phyloP scores from a whole-genome alignment of 2,329 filamentous ascomycete species.

The Xylariaceae sp. region DNA sequence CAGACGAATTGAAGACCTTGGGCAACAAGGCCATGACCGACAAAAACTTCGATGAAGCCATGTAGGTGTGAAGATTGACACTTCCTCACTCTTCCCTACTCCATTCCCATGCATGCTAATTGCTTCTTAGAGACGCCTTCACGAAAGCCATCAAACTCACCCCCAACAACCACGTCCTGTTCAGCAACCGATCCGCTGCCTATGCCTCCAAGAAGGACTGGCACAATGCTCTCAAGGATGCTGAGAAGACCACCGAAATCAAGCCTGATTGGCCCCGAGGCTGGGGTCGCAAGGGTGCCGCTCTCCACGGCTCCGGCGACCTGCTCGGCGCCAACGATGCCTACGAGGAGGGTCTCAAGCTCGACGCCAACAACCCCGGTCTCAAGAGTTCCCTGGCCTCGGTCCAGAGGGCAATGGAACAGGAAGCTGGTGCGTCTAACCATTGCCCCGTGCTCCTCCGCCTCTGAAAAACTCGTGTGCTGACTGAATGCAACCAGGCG shows the following conservation, averaged over 20 bases:
- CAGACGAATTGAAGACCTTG: constrained; percentile 86
- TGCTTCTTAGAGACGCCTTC: constrained; percentile 74
- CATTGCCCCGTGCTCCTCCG: not conserved
- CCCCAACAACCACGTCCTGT: constrained; percentile 89
- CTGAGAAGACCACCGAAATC: constrained; percentile 86
- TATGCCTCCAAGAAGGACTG: constrained; percentile 89
- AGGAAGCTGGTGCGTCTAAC: constrained; percentile 50
- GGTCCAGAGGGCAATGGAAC: constrained; percentile 83
- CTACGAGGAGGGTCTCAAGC: constrained; percentile 90
- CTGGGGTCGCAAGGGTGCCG: constrained; percentile 89
- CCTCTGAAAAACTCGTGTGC: not conserved
- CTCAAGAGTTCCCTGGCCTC: constrained; percentile 83
- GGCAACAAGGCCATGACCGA: constrained; percentile 98
- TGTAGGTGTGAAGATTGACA: constrained; percentile 58
- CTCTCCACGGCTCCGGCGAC: constrained; percentile 82
- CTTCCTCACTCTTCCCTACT: not conserved
- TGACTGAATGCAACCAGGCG: constrained; percentile 10
- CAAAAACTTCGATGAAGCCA: constrained; percentile 93
- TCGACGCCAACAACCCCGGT: constrained; percentile 86
- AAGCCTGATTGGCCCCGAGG: constrained; percentile 99
- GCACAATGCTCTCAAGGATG: constrained; percentile 79
- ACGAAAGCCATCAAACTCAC: constrained; percentile 87
- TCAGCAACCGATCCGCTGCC: constrained; percentile 89
- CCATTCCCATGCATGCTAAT: constrained; percentile 17
- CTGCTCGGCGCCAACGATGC: constrained; percentile 81